Conservation (phyloP, 108 stramenopile genomes). For the Stephanodiscus triporus region DNA sequence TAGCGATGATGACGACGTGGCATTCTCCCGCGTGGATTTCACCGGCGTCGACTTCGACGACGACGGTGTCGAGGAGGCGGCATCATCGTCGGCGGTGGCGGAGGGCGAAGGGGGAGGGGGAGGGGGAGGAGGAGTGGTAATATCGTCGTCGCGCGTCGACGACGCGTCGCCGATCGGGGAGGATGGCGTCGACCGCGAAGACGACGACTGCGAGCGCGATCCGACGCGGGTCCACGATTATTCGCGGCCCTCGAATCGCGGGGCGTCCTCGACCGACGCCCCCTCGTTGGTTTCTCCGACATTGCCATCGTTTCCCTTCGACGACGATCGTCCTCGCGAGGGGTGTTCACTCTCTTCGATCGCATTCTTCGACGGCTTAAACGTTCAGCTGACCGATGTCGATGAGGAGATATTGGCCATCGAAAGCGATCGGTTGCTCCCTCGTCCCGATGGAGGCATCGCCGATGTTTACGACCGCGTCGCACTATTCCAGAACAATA, state of each 20-base stretch:
- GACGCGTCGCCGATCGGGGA: not conserved
- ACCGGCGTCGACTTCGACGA: conserved; percentile 76
- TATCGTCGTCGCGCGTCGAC: not conserved
- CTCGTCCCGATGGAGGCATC: conserved; percentile 6
- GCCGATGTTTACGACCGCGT: not conserved
- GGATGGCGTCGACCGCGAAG: too few species aligned
- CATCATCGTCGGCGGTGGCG: not conserved
- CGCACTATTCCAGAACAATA: not conserved
- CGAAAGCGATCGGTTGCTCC: conserved; percentile 29
- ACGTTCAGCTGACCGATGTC: conserved; percentile 7
- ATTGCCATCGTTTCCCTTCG: not conserved
- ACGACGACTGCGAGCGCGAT: too few species aligned
- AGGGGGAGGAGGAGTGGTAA: too few species aligned
- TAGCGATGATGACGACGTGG: conserved; percentile 52
- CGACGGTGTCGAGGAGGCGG: conserved; percentile 6
- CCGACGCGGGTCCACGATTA: too few species aligned
- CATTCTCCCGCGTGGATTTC: conserved; percentile 66
- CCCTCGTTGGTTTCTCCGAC: not conserved
- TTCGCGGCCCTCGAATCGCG: not conserved
- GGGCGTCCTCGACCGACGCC: not conserved
- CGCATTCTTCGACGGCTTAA: conserved; percentile 14
- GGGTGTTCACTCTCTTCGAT: conserved; percentile 9
- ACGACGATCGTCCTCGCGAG: not conserved
- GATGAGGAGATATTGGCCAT: conserved; percentile 21
- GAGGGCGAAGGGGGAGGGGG: not conserved